Evolutionary conservation across 768 basidiomycete species (phyloP), one percentile per base, ranked within the genome.

Genomic region (Leucogyrophana mollusca): DNA sequence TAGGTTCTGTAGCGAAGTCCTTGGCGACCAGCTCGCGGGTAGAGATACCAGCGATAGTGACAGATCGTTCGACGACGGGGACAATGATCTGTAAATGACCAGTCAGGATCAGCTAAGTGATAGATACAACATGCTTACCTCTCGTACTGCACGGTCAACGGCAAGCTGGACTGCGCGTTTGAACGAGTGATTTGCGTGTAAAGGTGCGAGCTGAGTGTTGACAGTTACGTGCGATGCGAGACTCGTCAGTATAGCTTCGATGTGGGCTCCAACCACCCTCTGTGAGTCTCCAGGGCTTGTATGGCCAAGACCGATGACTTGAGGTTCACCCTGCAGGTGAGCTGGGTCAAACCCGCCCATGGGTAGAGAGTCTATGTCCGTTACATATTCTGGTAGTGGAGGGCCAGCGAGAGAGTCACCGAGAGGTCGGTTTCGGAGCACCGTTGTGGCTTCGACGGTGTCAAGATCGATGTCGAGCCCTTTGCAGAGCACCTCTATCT

Each of bases 21-120:
- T 98, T 98, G 37, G 85, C 80, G 16, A 96, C 91, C 9, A 99
- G 74, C 61, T 99, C 96, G 32, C 94, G 78, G 14, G 95, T 95
- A 11, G 96, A 98, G 54, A 98, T 98, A 20, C 94, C 93, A 9
- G 95, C 95, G 54, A 99, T 98, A 1, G 96, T 98, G 18, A 97
- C 96, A 17, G 94, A 97, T 43, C 96, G 82, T 58, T 99, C 96
- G 18, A 99, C 94, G 42, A 99, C 95, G 4, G 96, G 96, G 14
- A 94, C 74, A 55, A 99, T 94, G 49, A 98, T 97, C 85, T 93
- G 53, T 1, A 37, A 35, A 43, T 50, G 32, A 37, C 35, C 43
- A 20, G 42, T 40, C 39, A 43, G 21, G 21, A 3, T 22, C 10
- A 41, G 22, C 6, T 9, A 17, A n/a, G 1, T 21, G 10, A 10